phyloP scores from a whole-genome alignment of 768 basidiomycete genomes.

The Trametes maxima region DNA sequence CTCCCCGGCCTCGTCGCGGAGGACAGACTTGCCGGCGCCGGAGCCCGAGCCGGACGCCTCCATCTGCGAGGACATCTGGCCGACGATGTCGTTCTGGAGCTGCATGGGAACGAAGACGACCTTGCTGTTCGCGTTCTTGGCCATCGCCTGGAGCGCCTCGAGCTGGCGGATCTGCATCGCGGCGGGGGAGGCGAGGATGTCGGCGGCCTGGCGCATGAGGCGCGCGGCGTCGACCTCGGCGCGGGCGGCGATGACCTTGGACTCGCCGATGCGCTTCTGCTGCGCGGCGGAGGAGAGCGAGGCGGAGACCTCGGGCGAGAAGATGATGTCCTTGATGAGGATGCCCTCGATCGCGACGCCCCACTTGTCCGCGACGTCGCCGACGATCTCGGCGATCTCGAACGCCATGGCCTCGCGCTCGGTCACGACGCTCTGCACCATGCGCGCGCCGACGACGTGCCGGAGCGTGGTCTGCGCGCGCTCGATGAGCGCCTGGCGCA shows the following conservation, averaged over 20 bases:
- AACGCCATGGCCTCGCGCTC: slow-evolving; percentile 96
- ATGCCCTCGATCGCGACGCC: slow-evolving; percentile 97
- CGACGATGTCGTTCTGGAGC: slow-evolving; percentile 70
- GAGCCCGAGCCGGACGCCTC: slow-evolving; percentile 27
- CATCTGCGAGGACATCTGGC: slow-evolving; percentile 43
- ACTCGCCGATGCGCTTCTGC: slow-evolving; percentile 96
- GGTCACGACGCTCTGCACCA: slow-evolving; percentile 94
- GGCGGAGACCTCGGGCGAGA: slow-evolving; percentile 86
- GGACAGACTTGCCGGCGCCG: slow-evolving; percentile 8
- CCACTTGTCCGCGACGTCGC: slow-evolving; percentile 92
- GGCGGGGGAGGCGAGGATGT: slow-evolving; percentile 91
- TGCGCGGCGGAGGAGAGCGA: slow-evolving; percentile 94
- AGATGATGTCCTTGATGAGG: slow-evolving; percentile 93
- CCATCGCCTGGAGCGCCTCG: slow-evolving; percentile 95
- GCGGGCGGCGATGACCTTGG: slow-evolving; percentile 93
- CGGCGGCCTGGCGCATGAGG: slow-evolving; percentile 96
- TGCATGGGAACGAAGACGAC: slow-evolving; percentile 96
- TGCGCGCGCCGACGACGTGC: slow-evolving; percentile 95
- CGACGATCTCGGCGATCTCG: slow-evolving; percentile 96
- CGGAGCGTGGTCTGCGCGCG: slow-evolving; percentile 93
- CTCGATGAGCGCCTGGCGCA: slow-evolving; percentile 82
- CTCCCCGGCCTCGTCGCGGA: slow-evolving; percentile 38
- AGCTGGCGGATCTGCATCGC: slow-evolving; percentile 99
- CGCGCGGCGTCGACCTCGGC: slow-evolving; percentile 95
- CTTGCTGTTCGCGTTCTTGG: slow-evolving; percentile 84